phyloP scores from a whole-genome alignment of 2,329 filamentous ascomycete genomes.

The Dissoconium aciculare region DNA sequence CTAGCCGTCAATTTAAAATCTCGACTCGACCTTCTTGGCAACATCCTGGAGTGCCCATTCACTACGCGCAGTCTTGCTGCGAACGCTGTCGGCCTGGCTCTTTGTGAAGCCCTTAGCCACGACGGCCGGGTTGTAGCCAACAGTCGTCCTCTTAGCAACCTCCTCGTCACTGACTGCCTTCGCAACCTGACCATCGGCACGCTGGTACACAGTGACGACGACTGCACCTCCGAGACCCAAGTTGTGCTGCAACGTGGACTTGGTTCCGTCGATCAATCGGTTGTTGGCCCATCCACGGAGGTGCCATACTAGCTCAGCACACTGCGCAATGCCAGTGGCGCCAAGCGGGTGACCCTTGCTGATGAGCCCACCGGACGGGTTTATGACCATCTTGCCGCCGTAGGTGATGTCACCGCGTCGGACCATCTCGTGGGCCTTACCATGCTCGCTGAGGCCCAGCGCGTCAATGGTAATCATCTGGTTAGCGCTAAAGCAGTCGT shows the following conservation, averaged over 20 bases:
- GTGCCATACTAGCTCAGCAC: slow-evolving; percentile 93
- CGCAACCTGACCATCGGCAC: slow-evolving; percentile 59
- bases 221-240: slow-evolving; percentile 80
- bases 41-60: slow-evolving; percentile 70
- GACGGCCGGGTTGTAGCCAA: slow-evolving; percentile 80
- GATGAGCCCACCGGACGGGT: slow-evolving; percentile 87
- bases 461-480: slow-evolving; percentile 85
- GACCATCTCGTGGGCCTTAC: slow-evolving; percentile 86
- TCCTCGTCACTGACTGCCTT: slow-evolving; percentile 44
- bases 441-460: slow-evolving; percentile 58
- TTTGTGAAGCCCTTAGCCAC: slow-evolving; percentile 78
- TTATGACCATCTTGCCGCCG: slow-evolving; percentile 64
- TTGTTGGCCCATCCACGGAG: slow-evolving; percentile 88
- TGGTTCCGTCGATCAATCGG: slow-evolving; percentile 51
- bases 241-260: slow-evolving; percentile 75
- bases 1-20: slow-evolving; percentile 36
- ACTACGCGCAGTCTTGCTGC: slow-evolving; percentile 51
- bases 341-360: slow-evolving; percentile 92
- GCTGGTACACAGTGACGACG: slow-evolving; percentile 77
- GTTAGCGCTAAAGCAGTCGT: slow-evolving; percentile 94
- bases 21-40: slow-evolving; percentile 55
- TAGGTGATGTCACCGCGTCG: slow-evolving; percentile 81
- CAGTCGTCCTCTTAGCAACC: slow-evolving; percentile 53
- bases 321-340: slow-evolving; percentile 84
- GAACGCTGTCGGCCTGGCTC: slow-evolving; percentile 51